phyloP scores from a whole-genome alignment of 2,329 filamentous ascomycete species.

The Fusarium verrucosum region DNA sequence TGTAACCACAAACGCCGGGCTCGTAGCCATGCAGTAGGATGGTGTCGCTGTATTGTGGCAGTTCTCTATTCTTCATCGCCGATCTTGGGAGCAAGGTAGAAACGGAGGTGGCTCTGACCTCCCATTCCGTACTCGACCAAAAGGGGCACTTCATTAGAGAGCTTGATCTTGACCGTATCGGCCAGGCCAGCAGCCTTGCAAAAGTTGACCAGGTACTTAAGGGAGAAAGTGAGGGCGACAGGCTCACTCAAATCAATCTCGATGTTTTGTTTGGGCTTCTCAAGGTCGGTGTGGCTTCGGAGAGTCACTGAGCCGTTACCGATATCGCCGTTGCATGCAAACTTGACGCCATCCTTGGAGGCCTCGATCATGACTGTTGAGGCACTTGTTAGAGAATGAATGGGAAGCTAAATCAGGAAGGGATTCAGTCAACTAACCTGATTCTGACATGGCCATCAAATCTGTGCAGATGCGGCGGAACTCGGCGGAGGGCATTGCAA shows the following conservation, averaged over 20 bases:
- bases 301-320: constrained; percentile 94
- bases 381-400: background rate
- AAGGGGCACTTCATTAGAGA: constrained; percentile 95
- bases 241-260: constrained; percentile 92
- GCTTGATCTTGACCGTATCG: constrained; percentile 83
- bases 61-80: constrained; percentile 52
- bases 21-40: constrained; percentile 30
- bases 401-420: background rate
- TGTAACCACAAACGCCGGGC: constrained; percentile 27
- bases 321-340: constrained; percentile 92
- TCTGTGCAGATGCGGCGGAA: constrained; percentile 97
- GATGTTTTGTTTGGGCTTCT: constrained; percentile 87
- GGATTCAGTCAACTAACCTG: constrained; percentile 68
- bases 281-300: constrained; percentile 85
- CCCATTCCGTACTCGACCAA: constrained; percentile 89
- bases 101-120: constrained; percentile 91
- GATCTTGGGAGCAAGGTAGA: constrained; percentile 90
- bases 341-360: constrained; percentile 96
- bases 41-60: constrained; percentile 16
- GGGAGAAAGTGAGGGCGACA: constrained; percentile 93
- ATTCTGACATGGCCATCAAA: constrained; percentile 91
- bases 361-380: constrained; percentile 88
- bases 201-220: constrained; percentile 99
- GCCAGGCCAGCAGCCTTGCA: constrained; percentile 95
- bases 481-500: constrained; percentile 86